Conservation (phyloP, 2,329 filamentous ascomycete genomes). For the Fusarium sp. region DNA sequence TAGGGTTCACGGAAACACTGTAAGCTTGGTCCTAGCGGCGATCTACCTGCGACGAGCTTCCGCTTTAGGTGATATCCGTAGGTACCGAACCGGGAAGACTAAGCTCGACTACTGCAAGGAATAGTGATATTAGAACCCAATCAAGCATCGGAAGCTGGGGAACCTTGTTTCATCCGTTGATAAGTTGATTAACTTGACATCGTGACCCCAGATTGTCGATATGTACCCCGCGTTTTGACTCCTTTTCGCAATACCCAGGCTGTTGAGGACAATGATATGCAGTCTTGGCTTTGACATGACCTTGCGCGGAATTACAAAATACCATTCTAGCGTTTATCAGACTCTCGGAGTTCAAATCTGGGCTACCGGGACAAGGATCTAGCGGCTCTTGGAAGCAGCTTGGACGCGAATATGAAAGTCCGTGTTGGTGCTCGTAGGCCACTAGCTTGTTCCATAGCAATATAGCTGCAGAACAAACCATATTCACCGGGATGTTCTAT, state of each 20-base stretch:
- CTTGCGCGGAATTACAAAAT: neutral
- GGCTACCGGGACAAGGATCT: accelerated
- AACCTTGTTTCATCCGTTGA: neutral
- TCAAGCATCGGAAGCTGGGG: neutral
- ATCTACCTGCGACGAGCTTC: neutral
- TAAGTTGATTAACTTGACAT: neutral
- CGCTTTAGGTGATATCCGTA: neutral
- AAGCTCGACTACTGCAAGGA: too few species aligned
- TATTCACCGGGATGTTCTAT: accelerated
- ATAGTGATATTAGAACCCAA: too few species aligned
- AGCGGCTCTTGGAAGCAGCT: neutral
- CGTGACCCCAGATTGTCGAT: neutral
- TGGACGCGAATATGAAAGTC: neutral
- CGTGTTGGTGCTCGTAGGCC: neutral
- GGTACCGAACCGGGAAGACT: accelerated
- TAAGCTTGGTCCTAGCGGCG: neutral
- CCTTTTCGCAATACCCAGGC: neutral
- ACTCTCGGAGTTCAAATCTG: neutral
- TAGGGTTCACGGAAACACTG: too few species aligned
- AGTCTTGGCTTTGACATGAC: neutral
- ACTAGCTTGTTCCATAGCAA: neutral
- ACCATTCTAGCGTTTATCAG: neutral
- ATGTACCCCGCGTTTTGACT: neutral
- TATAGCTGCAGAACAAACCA: neutral
- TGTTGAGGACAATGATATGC: too few species aligned